Evolutionary conservation across 345 rosid species (phyloP), one percentile per base, ranked within the genome.

Genomic region (Boechera divaricarpa): DNA sequence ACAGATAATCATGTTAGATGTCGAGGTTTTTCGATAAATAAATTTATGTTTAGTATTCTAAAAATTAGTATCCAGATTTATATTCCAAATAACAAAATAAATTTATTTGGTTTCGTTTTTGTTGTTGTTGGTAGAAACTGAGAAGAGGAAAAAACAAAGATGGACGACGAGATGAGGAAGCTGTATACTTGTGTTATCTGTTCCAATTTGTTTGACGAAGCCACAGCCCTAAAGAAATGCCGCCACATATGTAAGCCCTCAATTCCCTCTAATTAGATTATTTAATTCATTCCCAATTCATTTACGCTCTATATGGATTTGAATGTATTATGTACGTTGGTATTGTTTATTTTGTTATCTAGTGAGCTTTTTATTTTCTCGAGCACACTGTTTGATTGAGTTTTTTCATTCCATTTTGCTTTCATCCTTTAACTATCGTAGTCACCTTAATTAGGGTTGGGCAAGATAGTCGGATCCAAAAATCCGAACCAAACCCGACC

Each of bases 201-300:
- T 12, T 4, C 0, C 5, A 51, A 51, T 21, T 3, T 49, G 42
- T 2, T 51, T 4, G 18, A 67, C 12, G 21, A 51, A 7, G 45
- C 71, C 7, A 67, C 71, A 3, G 4, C 47, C 6, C n/a, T 67
- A 7, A 32, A 2, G 7, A 12, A 4, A 0, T 49, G 59, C 42
- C 31, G 18, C 1, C 58, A 67, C 32, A 66, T 24, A 0, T 67
- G 71, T 67, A 31, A 67, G 59, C 33, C 4, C 29, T 47, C 47
- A 2, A 10, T 47, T 5, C 29, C 7, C 16, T 31, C 16, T 32
- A 7, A 2, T 10, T 47, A 47, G 1, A n/a, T 29, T 32, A 28
- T 8, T 45, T 63, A 8, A 41, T 42, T 63, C 24, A 21, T 21
- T 21, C 24, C 24, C 24, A 21, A 21, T 21, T 21, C 16, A 12